Base-by-base conservation (phyloP, 2,329 filamentous ascomycete genomes). In the Myriangium duriaei region DNA sequence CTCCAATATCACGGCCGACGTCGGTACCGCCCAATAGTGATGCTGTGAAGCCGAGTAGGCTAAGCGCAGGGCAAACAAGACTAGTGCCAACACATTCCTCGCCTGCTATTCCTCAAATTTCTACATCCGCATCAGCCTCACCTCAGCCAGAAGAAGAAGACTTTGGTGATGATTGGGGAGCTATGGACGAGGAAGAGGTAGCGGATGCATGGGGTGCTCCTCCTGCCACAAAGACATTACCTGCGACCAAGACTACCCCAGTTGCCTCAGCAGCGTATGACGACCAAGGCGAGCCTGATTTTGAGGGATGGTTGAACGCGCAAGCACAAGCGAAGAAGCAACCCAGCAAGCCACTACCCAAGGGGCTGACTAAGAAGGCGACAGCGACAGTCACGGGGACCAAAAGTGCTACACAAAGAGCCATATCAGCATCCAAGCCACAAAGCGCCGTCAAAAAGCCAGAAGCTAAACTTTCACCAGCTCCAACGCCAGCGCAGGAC, bases 291-390 rank as follows among this genome's bases (percentile, higher is more conserved):
- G 88, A 98, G 57, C 88, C 88, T 0, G 91, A 96, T 57, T 96
- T 98, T 59, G 88, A 86, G 4, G 87, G 86, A 4, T 96, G 91
- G 87, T 61, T 96, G 14, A 86, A 84, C 10, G 86, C 87, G 10
- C 85, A 95, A 55, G 76, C 81, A 4, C 71, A 79, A 45, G 74
- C 81, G 45, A 95, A 92, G 63, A 69, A 69, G 51, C 58, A 42
- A 37, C 55, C 40, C 1, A 71, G 69, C 49, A 91, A 82, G 47
- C 64, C 79, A 2, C 55, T 96, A 39, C 87, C 88, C 0, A 98
- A 93, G 60, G 88, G 88, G 0, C 57, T 96, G 16, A 62, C 67
- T 1, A 94, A 92, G 59, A 61, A 61, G 42, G 51, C 59, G 13
- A 55, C 60, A 28, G 45, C 57, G 47, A 51, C 52, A 7, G 49